These are phyloP conservation scores for Claviceps digitariae DNA, from an alignment of 2,329 filamentous ascomycete genomes.

Conservation along the genomic window DNA sequence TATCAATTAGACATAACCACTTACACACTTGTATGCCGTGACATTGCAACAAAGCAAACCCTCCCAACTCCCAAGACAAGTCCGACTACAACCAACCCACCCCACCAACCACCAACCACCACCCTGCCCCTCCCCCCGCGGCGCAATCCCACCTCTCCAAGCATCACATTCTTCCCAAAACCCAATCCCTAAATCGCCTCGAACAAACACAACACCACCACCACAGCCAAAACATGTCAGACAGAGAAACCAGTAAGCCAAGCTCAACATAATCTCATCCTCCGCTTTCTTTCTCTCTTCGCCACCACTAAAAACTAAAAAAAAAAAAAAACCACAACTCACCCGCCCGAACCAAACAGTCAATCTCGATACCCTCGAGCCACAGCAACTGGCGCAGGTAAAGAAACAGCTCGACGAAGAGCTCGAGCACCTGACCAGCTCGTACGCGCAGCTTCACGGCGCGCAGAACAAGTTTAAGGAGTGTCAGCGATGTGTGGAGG, in stretches of 20 bases:
- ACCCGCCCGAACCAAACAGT: too few relatives aligned
- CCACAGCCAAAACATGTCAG: not conserved
- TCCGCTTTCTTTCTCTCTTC: not conserved
- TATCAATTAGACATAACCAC: too few relatives aligned
- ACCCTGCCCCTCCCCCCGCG: not conserved
- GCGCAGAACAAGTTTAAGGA: slow-evolving; percentile 89
- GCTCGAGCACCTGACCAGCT: slow-evolving; percentile 82
- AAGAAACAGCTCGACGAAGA: slow-evolving; percentile 96
- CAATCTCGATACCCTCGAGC: slow-evolving; percentile 60
- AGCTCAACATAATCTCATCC: not conserved
- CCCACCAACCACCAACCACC: not conserved
- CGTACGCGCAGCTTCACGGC: slow-evolving; percentile 77
- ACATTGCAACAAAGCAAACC: too few relatives aligned
- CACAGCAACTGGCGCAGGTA: slow-evolving; percentile 75
- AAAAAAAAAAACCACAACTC: not conserved
- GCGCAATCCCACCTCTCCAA: not conserved
- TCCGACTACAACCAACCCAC: not conserved
- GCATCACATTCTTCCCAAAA: not conserved
- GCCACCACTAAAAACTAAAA: not conserved
- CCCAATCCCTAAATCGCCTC: not conserved
- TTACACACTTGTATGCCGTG: too few relatives aligned
- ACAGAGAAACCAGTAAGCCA: not conserved
- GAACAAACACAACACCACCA: not conserved
- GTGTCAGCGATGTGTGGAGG: slow-evolving; percentile 64
- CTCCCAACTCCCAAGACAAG: too few relatives aligned